Conservation (phyloP, 2,329 filamentous ascomycete species). For the Cladosporium sp. region DNA sequence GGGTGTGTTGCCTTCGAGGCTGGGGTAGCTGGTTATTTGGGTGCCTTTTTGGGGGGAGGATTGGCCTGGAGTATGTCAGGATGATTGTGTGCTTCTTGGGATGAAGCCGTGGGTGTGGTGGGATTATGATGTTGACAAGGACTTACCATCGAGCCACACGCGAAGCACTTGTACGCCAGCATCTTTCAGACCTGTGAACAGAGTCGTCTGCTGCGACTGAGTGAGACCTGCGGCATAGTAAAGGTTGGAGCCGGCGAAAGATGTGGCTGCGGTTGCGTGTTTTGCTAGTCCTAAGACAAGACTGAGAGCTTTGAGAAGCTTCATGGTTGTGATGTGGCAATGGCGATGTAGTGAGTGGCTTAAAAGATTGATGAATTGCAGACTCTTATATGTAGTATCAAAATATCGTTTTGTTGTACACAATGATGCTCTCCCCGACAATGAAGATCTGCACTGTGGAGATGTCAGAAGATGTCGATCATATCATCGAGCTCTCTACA, state of each 20-base stretch:
- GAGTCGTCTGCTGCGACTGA: slow-evolving; percentile 14
- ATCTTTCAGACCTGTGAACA: slow-evolving; percentile 21
- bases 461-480: no score
- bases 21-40: slow-evolving; percentile 22
- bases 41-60: slow-evolving; percentile 25
- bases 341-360: background rate
- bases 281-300: background rate
- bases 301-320: background rate
- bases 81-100: background rate
- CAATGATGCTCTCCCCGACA: background rate
- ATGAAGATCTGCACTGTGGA: background rate
- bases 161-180: slow-evolving; percentile 22
- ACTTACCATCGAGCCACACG: slow-evolving; percentile 22
- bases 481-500: no score
- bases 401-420: no score
- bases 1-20: slow-evolving; percentile 22
- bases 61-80: background rate
- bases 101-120: background rate
- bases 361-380: background rate
- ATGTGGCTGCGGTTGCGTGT: slow-evolving; percentile 2
- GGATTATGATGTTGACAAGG: background rate
- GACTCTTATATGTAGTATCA: background rate
- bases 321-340: background rate
- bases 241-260: slow-evolving; percentile 22
- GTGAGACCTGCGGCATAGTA: slow-evolving; percentile 24